Conservation (phyloP, 2,329 filamentous ascomycete species). For the Trichoderma pleuroti region DNA sequence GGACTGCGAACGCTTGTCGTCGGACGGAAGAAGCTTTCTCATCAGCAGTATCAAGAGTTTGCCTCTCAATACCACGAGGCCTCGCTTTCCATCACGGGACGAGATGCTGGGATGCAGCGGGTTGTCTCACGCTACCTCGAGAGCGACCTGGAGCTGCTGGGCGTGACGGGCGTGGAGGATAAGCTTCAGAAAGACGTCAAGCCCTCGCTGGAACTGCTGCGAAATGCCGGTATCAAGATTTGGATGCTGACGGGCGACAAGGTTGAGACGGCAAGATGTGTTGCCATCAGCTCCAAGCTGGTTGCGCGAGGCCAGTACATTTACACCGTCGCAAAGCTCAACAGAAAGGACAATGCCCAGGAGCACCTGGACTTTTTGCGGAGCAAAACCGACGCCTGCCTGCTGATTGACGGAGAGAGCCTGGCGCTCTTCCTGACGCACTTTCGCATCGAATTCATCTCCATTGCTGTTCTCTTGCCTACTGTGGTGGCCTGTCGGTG, state of each 20-base stretch:
- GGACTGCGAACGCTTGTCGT: conserved; percentile 91
- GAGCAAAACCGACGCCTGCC: conserved; percentile 79
- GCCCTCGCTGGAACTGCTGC: conserved; percentile 85
- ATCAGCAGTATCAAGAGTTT: conserved; percentile 78
- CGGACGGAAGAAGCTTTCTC: conserved; percentile 81
- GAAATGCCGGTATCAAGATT: conserved; percentile 97
- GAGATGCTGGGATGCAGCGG: conserved; percentile 76
- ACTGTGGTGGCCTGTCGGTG: conserved; percentile 95
- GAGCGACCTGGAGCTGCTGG: conserved; percentile 82
- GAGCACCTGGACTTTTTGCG: conserved; percentile 86
- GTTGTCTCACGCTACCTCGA: conserved; percentile 81
- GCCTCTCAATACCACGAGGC: conserved; percentile 71
- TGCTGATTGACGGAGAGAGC: conserved; percentile 93
- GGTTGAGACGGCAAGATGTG: conserved; percentile 93
- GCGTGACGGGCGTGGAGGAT: conserved; percentile 97
- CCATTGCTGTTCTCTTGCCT: conserved; percentile 79
- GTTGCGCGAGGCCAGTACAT: conserved; percentile 94
- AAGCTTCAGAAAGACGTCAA: conserved; percentile 96
- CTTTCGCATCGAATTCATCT: conserved; percentile 81
- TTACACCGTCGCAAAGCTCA: conserved; percentile 84
- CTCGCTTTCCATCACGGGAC: conserved; percentile 71
- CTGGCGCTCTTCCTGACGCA: conserved; percentile 78
- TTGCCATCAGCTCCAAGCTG: conserved; percentile 90
- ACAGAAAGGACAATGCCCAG: conserved; percentile 77
- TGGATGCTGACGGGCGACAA: conserved; percentile 99